These are phyloP conservation scores for Starmerella etchellsii DNA, from an alignment of 805 yeast genomes.

Conservation along the genomic window DNA sequence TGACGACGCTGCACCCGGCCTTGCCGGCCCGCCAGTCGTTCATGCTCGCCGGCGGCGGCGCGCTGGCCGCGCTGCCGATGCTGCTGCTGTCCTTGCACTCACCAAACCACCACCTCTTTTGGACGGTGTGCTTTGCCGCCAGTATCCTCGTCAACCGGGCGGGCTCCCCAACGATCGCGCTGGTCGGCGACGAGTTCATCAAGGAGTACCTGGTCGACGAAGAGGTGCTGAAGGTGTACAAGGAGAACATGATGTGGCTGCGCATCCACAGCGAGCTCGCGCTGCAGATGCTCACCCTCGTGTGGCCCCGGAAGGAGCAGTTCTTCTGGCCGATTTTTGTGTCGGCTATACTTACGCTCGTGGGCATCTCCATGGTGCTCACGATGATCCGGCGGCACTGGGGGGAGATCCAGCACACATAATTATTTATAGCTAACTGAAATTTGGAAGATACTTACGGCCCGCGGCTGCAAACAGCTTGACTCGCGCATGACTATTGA, in stretches of 20 bases:
- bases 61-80: not conserved
- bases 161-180: conserved; percentile 15
- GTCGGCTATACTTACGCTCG: conserved; percentile 9
- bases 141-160: conserved; percentile 14
- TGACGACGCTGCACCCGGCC: conserved; percentile 11
- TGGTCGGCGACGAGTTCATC: conserved; percentile 11
- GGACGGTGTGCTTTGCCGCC: conserved; percentile 7
- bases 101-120: not conserved
- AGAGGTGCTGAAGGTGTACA: conserved; percentile 14
- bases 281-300: conserved; percentile 10
- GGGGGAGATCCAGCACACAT: not conserved
- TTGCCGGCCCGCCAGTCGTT: conserved; percentile 5
- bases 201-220: conserved; percentile 15
- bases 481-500: no score
- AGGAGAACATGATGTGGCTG: conserved; percentile 12
- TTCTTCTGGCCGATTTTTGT: conserved; percentile 13
- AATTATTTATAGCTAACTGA: not conserved
- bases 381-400: not conserved
- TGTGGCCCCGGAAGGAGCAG: conserved; percentile 10
- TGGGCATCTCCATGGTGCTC: conserved; percentile 10
- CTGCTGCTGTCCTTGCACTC: not conserved
- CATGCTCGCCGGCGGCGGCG: conserved; percentile 3
- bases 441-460: no score
- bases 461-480: no score
- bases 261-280: conserved; percentile 10